Conservation (phyloP, 805 yeast genomes). For the Suhomyces kilbournensis region DNA sequence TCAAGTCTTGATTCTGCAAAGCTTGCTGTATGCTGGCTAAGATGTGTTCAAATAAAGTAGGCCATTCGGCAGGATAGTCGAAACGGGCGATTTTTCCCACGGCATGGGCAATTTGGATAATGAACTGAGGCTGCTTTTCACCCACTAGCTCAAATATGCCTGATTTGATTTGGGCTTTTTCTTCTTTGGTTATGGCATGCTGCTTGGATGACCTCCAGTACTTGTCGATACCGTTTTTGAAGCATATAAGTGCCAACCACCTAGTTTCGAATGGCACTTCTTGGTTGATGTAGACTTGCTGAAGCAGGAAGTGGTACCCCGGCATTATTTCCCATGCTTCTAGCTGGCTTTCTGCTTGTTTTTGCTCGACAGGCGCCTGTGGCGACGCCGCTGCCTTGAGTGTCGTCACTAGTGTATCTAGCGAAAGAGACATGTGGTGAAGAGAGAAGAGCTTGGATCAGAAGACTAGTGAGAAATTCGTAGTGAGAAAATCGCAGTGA, state of each 20-base stretch:
- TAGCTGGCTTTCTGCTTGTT: slow-evolving; percentile 65
- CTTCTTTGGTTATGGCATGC: slow-evolving; percentile 55
- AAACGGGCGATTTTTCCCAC: slow-evolving; percentile 72
- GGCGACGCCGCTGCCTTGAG: slow-evolving; percentile 15
- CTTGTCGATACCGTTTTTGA: slow-evolving; percentile 83
- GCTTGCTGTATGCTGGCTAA: slow-evolving; percentile 44
- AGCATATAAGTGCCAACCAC: slow-evolving; percentile 84
- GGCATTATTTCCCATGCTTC: slow-evolving; percentile 64
- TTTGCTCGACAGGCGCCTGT: slow-evolving; percentile 51
- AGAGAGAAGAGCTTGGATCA: not conserved
- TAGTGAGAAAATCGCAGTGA: not conserved
- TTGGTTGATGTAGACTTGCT: slow-evolving; percentile 56
- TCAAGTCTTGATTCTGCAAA: slow-evolving; percentile 40
- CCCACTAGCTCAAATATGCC: slow-evolving; percentile 57
- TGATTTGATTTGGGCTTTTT: slow-evolving; percentile 60
- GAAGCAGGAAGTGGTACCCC: slow-evolving; percentile 58
- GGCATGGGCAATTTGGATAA: slow-evolving; percentile 83
- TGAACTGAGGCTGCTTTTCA: slow-evolving; percentile 71
- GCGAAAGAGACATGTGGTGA: not conserved
- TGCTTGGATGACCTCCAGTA: slow-evolving; percentile 75
- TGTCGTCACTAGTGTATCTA: slow-evolving; percentile 21
- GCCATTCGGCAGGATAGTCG: slow-evolving; percentile 91
- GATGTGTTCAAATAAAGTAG: slow-evolving; percentile 66
- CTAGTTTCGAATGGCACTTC: slow-evolving; percentile 62
- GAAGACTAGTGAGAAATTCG: not conserved